Conservation (phyloP, 2,329 filamentous ascomycete species). For the Fusarium bactridioides region DNA sequence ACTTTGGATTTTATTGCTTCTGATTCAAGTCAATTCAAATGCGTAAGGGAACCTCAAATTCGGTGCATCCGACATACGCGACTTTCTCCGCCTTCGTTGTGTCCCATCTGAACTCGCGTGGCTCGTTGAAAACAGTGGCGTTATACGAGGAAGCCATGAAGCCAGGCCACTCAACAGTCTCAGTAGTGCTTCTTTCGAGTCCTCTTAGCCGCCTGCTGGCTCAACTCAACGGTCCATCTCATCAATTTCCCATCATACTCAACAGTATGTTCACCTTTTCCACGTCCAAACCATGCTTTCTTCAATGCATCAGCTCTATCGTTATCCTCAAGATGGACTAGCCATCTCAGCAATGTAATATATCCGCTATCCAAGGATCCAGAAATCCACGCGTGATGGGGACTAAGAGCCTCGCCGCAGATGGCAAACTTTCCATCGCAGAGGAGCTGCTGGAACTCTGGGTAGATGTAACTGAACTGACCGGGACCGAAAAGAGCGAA, state of each 20-base stretch:
- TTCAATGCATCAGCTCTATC: background rate
- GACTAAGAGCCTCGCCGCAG: conserved; percentile 48
- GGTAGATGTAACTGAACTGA: conserved; percentile 50
- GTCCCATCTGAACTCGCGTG: background rate
- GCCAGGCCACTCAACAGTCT: background rate
- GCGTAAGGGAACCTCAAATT: background rate
- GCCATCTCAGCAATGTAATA: conserved; percentile 1
- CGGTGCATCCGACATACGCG: background rate
- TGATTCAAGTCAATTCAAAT: rapidly evolving
- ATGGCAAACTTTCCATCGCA: conserved; percentile 45
- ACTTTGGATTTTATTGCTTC: rapidly evolving
- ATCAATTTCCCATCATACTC: conserved; percentile 7
- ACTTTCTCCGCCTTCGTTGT: background rate
- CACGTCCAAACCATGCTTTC: conserved; percentile 4
- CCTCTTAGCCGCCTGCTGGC: background rate
- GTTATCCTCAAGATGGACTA: background rate
- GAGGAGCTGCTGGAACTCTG: conserved; percentile 38
- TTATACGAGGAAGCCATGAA: too few species aligned
- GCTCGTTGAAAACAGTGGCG: too few species aligned
- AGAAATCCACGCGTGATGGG: conserved; percentile 51
- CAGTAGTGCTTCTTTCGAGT: background rate
- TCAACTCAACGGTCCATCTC: conserved; percentile 1
- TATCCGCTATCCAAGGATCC: conserved; percentile 49
- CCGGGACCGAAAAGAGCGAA: conserved; percentile 52
- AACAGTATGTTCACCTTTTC: background rate